Evolutionary conservation across 106 monocot species (phyloP), one percentile per base, ranked within the genome.

Genomic region (Apostasia shenzhenica): DNA sequence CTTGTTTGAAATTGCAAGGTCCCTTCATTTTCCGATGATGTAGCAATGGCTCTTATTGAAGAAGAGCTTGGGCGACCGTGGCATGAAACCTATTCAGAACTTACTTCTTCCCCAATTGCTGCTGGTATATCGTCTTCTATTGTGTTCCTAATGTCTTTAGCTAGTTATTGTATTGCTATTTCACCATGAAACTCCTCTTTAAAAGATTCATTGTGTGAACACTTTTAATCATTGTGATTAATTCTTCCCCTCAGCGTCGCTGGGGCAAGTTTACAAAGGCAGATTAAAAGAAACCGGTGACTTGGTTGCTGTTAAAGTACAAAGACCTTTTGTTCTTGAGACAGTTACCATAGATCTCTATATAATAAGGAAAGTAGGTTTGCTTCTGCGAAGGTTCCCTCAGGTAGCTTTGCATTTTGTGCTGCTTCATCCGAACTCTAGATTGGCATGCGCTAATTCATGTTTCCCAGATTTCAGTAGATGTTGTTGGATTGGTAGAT

Each of bases 181-280:
- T 65, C 8, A 13, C 37, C 37, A 45, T 8, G 37, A 47, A 65
- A 65, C 3, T 48, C 37, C 0, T 47, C 44, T 26, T 45, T 38
- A 2, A 62, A 45, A n/a, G 45, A 45, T 4, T 13, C 7, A n/a
- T 49, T 38, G 12, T 8, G 4, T 38, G 48, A 65, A 48, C 3
- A 48, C 14, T 48, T 12, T 42, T 45, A 62, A 12, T 62, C 4
- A 46, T 51, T 63, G 41, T 46, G 14, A 8, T 68, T 54, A 14
- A 53, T n/a, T 2, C 58, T 61, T 56, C 4, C n/a, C 46, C 12
- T 85, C 78, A 99, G 99, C 99, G 72, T 99, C 99, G 2, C 68
- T 99, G 48, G 99, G 99, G 67, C 99, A 99, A 85, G 99, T 99
- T 40, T 99, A 99, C 77, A 99, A 99, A 67, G 99, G 99, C 6